Evolutionary conservation across 2,329 filamentous ascomycete species (phyloP), one percentile per base, ranked within the genome.

Genomic region (Ophiocordyceps robertsii): DNA sequence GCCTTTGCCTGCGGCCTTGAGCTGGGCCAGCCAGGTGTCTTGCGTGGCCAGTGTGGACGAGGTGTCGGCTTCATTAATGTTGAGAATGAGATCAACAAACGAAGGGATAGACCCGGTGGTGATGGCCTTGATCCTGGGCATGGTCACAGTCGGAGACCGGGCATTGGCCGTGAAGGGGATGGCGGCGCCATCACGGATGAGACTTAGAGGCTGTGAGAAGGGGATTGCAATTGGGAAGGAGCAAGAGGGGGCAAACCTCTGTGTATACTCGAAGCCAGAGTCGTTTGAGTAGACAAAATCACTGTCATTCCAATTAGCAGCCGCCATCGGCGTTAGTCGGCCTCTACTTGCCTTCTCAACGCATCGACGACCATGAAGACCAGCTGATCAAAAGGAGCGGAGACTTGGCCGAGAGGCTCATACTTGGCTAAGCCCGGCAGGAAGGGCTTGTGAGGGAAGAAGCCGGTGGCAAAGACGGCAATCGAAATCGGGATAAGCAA

Each of bases 291-390:
- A 98, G 27, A 98, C 92, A 66, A 96, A 96, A 56, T 96, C 90
- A 66, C 89, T 94, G 49, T 35, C 31, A 9, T 12, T 11, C 12
- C 43, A 10, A 45, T 63, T 41, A 56, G 49, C 19, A 19, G 21
- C n/a, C 13, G 37, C 9, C 17, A 12, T 24, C 14, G n/a, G 37
- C 32, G 29, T 24, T 30, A 17, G 13, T 14, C 12, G 33, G 14
- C 8, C 17, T 12, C 38, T 11, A 17, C 31, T 46, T 71, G 88
- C 84, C 85, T 94, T 62, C 89, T 75, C 59, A 98, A 63, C 21
- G 92, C 90, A 73, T 98, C 92, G 27, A 98, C 84, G 7, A 98
- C 88, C 90, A 98, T 96, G 61, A 98, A 95, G 42, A 98, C 71
- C 42, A 96, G 69, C 55, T 82, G 88, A 62, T 96, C 80, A 60